Evolutionary conservation across 768 basidiomycete species (phyloP).

Genomic region (Exsudoporus frostii): DNA sequence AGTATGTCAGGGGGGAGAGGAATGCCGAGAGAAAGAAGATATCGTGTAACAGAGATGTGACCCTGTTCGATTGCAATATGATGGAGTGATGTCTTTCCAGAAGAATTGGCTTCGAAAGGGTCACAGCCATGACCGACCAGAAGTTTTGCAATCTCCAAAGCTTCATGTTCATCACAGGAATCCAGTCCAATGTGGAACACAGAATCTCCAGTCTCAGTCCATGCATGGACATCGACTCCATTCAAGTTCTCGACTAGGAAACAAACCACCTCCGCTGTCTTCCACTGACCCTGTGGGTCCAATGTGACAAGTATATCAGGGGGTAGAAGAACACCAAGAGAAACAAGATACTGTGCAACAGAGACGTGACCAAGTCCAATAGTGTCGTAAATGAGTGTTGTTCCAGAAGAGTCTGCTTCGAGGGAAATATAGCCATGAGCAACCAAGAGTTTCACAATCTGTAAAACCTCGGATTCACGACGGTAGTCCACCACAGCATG

Average conservation of each 20-base stretch:
- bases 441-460: not conserved
- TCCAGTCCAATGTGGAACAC: not conserved
- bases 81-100: not conserved
- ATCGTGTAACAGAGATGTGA: not conserved
- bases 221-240: not conserved
- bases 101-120: not conserved
- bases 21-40: not conserved
- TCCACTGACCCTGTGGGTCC: too few relatives aligned
- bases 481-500: not conserved
- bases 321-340: not conserved
- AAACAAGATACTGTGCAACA: not conserved
- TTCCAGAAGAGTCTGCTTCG: not conserved
- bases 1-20: not conserved
- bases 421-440: not conserved
- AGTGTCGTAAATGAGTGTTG: not conserved
- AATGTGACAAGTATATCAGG: not conserved
- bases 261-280: too few relatives aligned
- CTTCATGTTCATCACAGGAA: not conserved
- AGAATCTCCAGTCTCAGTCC: not conserved
- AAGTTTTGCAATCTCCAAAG: not conserved
- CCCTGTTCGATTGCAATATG: not conserved
- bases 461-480: not conserved
- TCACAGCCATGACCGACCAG: not conserved
- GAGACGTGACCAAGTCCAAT: not conserved
- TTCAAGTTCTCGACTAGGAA: not conserved